Conservation (phyloP, 257 asterid genomes). For the Ocimum tenuiflorum region DNA sequence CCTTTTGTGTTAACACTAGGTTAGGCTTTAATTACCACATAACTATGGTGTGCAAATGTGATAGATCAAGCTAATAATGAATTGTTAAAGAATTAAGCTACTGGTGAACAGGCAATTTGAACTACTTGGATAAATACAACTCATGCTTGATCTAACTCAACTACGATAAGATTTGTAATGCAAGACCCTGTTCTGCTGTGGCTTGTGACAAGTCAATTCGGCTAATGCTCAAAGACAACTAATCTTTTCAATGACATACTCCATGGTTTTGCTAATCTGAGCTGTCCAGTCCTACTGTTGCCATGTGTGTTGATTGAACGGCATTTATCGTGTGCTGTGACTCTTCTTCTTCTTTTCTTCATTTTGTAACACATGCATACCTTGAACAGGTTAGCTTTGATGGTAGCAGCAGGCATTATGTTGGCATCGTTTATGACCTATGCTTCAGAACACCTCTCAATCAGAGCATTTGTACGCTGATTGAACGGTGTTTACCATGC, state of each 20-base stretch:
- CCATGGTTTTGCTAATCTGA: too few species aligned
- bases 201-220: not conserved
- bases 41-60: not conserved
- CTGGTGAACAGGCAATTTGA: not conserved
- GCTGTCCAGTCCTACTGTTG: too few species aligned
- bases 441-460: conserved; percentile 62
- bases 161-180: not conserved
- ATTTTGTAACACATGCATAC: not conserved
- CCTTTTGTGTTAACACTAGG: not conserved
- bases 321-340: not conserved
- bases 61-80: not conserved
- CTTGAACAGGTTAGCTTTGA: conserved; percentile 63
- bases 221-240: not conserved
- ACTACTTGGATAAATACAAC: not conserved
- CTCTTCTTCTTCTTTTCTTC: not conserved
- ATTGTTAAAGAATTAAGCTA: not conserved
- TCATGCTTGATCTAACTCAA: not conserved
- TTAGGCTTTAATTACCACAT: not conserved
- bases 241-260: not conserved
- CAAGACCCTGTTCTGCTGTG: not conserved
- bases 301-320: not conserved
- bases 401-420: conserved; percentile 62
- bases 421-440: conserved; percentile 64
- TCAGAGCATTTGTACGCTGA: too few species aligned
- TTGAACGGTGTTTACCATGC: not conserved